These are phyloP conservation scores for Saraca asoca DNA, from an alignment of 331 rosid species.

Conservation along the genomic window DNA sequence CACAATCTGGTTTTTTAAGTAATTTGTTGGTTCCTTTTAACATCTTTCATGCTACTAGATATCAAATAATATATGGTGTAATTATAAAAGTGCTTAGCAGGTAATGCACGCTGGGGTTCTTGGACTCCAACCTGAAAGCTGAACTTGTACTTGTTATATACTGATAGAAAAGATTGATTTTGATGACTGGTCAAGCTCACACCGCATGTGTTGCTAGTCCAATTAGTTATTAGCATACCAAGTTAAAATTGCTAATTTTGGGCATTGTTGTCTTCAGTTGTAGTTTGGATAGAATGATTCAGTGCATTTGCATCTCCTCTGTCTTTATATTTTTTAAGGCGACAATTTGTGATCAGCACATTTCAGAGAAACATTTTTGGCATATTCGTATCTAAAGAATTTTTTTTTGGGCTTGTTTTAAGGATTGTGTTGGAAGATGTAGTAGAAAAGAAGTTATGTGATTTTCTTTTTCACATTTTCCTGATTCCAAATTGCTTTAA, in stretches of 20 bases:
- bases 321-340: neutral
- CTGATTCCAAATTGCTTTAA: too few species aligned
- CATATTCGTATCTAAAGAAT: neutral
- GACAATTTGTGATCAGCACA: neutral
- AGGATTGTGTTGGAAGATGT: neutral
- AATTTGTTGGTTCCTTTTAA: slow-evolving; percentile 19
- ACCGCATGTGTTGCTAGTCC: neutral
- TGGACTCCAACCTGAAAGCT: neutral
- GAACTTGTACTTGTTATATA: neutral
- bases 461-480: neutral
- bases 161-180: neutral
- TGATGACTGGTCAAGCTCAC: slow-evolving; percentile 12
- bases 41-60: slow-evolving; percentile 1
- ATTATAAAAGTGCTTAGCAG: neutral
- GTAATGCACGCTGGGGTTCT: slow-evolving; percentile 15
- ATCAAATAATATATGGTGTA: slow-evolving; percentile 28
- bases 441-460: neutral
- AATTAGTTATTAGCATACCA: neutral
- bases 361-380: neutral
- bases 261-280: neutral
- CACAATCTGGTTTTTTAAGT: neutral
- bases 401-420: neutral
- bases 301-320: neutral
- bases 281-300: neutral
- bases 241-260: neutral